Evolutionary conservation across 1,139 yeast genomes (phyloP).

Genomic region (Yamadazyma siamensis): DNA sequence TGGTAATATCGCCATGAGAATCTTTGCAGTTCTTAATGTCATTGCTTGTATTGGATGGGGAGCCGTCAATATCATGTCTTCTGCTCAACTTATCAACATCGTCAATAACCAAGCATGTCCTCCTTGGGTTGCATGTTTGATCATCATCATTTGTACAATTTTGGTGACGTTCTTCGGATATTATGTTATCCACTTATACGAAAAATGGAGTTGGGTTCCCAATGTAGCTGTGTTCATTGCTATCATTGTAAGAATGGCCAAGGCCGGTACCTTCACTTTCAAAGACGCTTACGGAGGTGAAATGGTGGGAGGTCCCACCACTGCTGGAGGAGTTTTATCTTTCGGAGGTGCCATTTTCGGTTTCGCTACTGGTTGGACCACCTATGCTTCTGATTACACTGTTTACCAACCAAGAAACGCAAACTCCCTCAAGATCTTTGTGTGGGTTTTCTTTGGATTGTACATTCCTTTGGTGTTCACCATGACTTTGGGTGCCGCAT

Average conservation of each 20-base stretch:
- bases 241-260: conserved; percentile 73
- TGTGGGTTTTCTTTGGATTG: conserved; percentile 61
- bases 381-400: conserved; percentile 90
- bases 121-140: conserved; percentile 87
- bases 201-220: conserved; percentile 88
- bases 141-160: conserved; percentile 66
- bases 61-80: conserved; percentile 85
- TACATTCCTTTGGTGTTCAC: conserved; percentile 67
- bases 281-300: conserved; percentile 27
- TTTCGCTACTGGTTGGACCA: conserved; percentile 93
- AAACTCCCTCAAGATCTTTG: conserved; percentile 56
- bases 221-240: conserved; percentile 69
- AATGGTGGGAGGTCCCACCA: conserved; percentile 50
- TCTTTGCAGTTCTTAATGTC: conserved; percentile 74
- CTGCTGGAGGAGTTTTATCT: conserved; percentile 76
- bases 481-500: conserved; percentile 83
- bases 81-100: conserved; percentile 80
- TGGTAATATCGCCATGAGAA: conserved; percentile 73
- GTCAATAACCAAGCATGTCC: conserved; percentile 72
- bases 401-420: conserved; percentile 73
- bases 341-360: conserved; percentile 87
- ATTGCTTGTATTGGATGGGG: conserved; percentile 96
- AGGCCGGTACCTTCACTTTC: conserved; percentile 51
- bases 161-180: conserved; percentile 85
- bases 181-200: conserved; percentile 75